phyloP scores from a whole-genome alignment of 192 early-diverging fungal species.

The Gaertneriomyces semiglobifer region DNA sequence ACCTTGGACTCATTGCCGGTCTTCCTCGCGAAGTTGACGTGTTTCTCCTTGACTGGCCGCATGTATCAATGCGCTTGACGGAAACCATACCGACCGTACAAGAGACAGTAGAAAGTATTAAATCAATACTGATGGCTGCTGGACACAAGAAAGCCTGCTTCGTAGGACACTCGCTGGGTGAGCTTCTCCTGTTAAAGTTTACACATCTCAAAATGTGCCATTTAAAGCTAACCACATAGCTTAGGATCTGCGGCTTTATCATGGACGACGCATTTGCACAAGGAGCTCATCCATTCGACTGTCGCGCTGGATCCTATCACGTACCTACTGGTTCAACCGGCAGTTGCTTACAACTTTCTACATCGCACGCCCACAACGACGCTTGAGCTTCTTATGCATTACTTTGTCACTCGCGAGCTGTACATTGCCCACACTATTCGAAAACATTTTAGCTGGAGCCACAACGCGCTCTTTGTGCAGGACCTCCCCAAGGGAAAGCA shows the following conservation, averaged over 20 bases:
- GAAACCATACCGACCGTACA: conserved; percentile 52
- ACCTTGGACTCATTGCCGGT: conserved; percentile 52
- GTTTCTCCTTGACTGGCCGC: conserved; percentile 47
- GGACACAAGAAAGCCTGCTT: conserved; percentile 52
- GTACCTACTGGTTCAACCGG: conserved; percentile 60
- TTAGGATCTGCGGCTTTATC: too few relatives aligned
- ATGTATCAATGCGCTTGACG: conserved; percentile 64
- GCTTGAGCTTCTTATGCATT: conserved; percentile 47
- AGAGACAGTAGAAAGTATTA: conserved; percentile 50
- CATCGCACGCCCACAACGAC: conserved; percentile 28
- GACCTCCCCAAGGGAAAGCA: conserved; percentile 26
- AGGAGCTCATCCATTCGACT: neutral
- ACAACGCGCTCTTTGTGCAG: conserved; percentile 33
- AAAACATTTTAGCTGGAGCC: conserved; percentile 39
- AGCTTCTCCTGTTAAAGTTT: conserved; percentile 55
- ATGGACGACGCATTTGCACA: neutral
- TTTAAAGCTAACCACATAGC: neutral
- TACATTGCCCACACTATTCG: conserved; percentile 58
- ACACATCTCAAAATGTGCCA: conserved; percentile 2
- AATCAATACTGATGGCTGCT: conserved; percentile 43
- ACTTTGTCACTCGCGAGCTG: conserved; percentile 58
- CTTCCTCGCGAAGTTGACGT: conserved; percentile 35
- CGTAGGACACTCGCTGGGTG: conserved; percentile 62
- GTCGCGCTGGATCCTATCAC: conserved; percentile 68
- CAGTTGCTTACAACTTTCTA: conserved; percentile 61